Evolutionary conservation across 1,284 basidiomycete genomes (phyloP).

Genomic region (Athelia sp.): DNA sequence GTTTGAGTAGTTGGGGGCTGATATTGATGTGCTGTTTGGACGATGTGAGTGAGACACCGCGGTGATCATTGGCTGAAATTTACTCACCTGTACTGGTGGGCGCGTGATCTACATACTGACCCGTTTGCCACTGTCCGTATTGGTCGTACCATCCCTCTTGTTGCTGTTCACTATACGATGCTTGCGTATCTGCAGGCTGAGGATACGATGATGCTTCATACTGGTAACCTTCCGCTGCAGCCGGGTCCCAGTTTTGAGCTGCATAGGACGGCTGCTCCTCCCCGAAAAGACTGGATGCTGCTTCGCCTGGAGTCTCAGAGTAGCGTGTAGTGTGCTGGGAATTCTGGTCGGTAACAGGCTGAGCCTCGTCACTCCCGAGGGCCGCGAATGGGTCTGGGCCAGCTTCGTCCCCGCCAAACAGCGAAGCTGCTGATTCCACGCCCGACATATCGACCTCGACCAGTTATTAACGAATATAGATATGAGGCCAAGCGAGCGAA

Average conservation of each 20-base stretch:
- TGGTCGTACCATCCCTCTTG: conserved; percentile 23
- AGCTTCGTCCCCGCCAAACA: conserved; percentile 63
- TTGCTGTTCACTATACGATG: conserved; percentile 17
- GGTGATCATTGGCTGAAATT: conserved; percentile 7
- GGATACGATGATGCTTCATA: conserved; percentile 10
- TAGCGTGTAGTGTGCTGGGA: conserved; percentile 13
- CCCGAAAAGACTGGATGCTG: conserved; percentile 23
- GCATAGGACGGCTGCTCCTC: conserved; percentile 24
- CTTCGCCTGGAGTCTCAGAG: conserved; percentile 15
- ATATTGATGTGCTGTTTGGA: neutral
- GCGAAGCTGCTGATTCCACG: conserved; percentile 72
- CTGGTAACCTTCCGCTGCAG: conserved; percentile 10
- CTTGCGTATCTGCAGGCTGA: conserved; percentile 7
- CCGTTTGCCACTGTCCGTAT: conserved; percentile 17
- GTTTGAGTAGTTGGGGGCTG: no score
- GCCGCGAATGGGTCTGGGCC: conserved; percentile 62
- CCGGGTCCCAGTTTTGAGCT: conserved; percentile 24
- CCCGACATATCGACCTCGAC: conserved; percentile 40
- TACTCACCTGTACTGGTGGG: conserved; percentile 18
- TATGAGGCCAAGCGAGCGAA: neutral
- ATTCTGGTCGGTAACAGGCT: conserved; percentile 18
- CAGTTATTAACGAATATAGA: neutral
- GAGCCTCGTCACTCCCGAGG: conserved; percentile 37
- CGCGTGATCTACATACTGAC: conserved; percentile 14
- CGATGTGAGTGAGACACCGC: neutral